Base-by-base conservation (phyloP, 176 grass and related monocot species). In the Avena atlantica region DNA sequence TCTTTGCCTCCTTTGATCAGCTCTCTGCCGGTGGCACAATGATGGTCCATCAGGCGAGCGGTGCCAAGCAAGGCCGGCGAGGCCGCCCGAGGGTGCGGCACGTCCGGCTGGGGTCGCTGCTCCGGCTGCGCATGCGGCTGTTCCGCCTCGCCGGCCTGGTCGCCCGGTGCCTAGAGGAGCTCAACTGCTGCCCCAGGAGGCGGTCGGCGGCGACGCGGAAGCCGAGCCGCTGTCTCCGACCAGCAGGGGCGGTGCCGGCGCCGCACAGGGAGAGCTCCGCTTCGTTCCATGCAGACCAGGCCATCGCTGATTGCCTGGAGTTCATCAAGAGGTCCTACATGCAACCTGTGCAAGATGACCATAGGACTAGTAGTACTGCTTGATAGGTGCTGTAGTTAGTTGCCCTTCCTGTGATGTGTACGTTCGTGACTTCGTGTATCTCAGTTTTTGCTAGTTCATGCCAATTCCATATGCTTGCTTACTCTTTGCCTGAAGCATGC, bases 241-340 rank as follows among this genome's bases (percentile, higher is more conserved):
- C 53, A 19, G 53, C 53, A 55, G 52, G 52, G 53, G 5, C 15
- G 53, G 4, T 19, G 62, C 48, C 55, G 8, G 11, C 84, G 25
- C 10, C 78, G 42, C 57, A 80, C 61, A 70, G 65, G 53, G 89
- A 89, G 69, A 87, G 52, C 34, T 88, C 87, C 7, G 73, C 87
- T 56, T 83, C 87, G 12, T 85, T 89, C 78, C 70, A 94, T 0
- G 86, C 83, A 3, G 81, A 94, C 14, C 73, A 76, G 80, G 92
- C 92, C 76, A 92, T 94, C 64, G 92, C 90, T 9, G 92, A 94
- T 8, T 94, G 92, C 80, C 74, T 94, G 84, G 92, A 94, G 84
- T 94, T 94, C 84, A 94, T 94, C 87, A 94, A 94, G 85, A 87
- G 87, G 37, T 94, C 89, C 17, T 86, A 60, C 84, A 53, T 58